Conservation (phyloP, 768 basidiomycete species). For the Agrocybe chaxingu region DNA sequence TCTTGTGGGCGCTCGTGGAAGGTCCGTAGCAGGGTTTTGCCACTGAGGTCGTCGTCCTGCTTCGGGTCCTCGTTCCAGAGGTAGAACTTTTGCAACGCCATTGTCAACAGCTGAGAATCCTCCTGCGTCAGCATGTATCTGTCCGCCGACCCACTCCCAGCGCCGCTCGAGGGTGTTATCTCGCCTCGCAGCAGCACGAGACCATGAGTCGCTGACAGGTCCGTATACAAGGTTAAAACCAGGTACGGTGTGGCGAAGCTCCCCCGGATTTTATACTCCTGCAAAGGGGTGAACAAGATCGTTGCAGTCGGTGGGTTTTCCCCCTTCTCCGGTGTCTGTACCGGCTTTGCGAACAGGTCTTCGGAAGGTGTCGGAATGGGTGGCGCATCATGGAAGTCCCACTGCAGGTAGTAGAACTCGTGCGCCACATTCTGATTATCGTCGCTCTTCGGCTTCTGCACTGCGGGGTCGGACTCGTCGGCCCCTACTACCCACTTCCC, state of each 20-base stretch:
- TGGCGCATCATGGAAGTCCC: constrained; percentile 80
- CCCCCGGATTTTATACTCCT: constrained; percentile 85
- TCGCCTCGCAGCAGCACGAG: constrained; percentile 89
- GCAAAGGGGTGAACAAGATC: constrained; percentile 87
- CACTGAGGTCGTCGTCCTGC: constrained; percentile 22
- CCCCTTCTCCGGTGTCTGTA: constrained; percentile 18
- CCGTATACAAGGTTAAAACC: constrained; percentile 88
- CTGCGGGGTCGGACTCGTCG: constrained; percentile 18
- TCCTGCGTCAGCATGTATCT: constrained; percentile 67
- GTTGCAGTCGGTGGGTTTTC: constrained; percentile 61
- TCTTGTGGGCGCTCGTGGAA: constrained; percentile 79
- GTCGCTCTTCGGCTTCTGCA: constrained; percentile 21
- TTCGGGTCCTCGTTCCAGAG: constrained; percentile 46
- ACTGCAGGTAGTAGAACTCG: constrained; percentile 87
- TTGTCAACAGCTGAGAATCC: constrained; percentile 80
- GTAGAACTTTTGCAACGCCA: constrained; percentile 86
- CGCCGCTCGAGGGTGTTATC: constrained; percentile 66
- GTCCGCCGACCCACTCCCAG: constrained; percentile 28
- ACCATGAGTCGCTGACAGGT: constrained; percentile 75
- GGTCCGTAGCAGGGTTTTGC: constrained; percentile 50
- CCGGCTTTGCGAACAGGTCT: constrained; percentile 42
- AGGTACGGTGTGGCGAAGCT: constrained; percentile 90
- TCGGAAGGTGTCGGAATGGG: constrained; percentile 46
- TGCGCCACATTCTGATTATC: constrained; percentile 39
- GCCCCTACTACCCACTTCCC: too few species aligned